Evolutionary conservation across 176 grass and related monocot genomes (phyloP), one percentile per base, ranked within the genome.

Genomic region (Bromus sterilis): DNA sequence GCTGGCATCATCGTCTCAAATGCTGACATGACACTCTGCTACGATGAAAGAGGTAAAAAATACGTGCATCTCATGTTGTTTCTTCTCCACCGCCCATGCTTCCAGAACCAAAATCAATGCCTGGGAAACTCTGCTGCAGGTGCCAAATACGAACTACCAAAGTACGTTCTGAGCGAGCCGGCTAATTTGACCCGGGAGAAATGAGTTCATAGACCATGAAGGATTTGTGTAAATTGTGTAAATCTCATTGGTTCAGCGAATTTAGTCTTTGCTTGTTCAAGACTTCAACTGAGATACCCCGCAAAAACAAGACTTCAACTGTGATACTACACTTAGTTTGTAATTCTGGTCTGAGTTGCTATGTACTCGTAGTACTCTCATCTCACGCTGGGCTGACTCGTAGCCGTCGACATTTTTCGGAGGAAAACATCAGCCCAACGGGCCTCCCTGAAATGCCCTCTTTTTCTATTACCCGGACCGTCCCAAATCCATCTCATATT

Each of bases 81-180:
- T 73, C 26, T 21, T 82, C 88, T 28, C 16, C 29, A 44, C 18
- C 29, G 71, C 5, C 32, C 36, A 60, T 87, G 76, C 55, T 78
- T 66, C 33, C 25, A 34, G 24, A 20, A 62, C 13, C 39, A 48
- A 56, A 60, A 77, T 60, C 56, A 26, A 26, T 56, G 13, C 55
- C 40, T 62, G 82, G 46, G 37, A 81, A 71, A 33, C 60, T 71
- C 11, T 86, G 51, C 60, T 88, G 71, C 85, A 95, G 95, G 95
- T 84, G 92, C 87, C 60, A 98, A 95, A 76, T 98, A 98, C 72
- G 92, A 98, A 78, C 75, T 98, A 55, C 95, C 95, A 15, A 98
- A 93, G 74, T 93, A 94, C 79, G 86, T 95, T 84, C 74, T 95
- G 73, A 98, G 90, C 9, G 92, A 95, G 71, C 95, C 95, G 4